Conservation (phyloP, 108 stramenopile species). For the Aurantiochytrium sp. region DNA sequence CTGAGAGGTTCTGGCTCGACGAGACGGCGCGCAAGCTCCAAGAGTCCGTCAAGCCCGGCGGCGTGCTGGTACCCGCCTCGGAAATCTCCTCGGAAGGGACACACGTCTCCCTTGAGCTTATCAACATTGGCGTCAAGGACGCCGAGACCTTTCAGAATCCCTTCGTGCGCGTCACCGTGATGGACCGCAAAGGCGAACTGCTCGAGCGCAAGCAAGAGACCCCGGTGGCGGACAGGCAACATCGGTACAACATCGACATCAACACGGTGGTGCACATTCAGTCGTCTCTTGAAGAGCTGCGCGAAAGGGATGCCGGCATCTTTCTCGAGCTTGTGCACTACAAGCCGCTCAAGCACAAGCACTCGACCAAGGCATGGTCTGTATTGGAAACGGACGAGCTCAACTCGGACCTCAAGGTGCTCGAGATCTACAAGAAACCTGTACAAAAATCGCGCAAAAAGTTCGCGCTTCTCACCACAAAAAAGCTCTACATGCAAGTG, state of each 20-base stretch:
- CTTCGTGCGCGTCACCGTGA: not conserved
- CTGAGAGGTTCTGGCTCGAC: not conserved
- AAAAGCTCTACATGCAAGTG: not conserved
- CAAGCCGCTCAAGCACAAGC: slow-evolving; percentile 14
- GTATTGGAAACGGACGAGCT: slow-evolving; percentile 21
- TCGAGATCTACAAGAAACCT: not conserved
- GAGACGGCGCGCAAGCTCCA: not conserved
- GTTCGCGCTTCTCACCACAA: slow-evolving; percentile 19
- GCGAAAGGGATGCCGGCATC: not conserved
- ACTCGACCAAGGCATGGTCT: not conserved
- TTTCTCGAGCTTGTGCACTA: slow-evolving; percentile 23
- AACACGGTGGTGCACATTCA: slow-evolving; percentile 15
- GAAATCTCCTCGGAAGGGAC: not conserved
- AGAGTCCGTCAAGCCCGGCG: not conserved
- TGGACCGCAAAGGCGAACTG: not conserved
- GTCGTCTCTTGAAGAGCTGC: not conserved
- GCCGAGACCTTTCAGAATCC: slow-evolving; percentile 1
- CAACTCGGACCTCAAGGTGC: not conserved
- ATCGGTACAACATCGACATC: not conserved
- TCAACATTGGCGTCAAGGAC: not conserved
- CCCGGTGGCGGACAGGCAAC: not conserved
- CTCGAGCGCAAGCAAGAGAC: slow-evolving; percentile 27
- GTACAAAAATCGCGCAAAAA: not conserved
- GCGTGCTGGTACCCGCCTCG: not conserved
- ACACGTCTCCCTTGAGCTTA: not conserved